Evolutionary conservation across 441 rosid genomes (phyloP), one percentile per base, ranked within the genome.

Genomic region (Euphorbia schlechtendalii): DNA sequence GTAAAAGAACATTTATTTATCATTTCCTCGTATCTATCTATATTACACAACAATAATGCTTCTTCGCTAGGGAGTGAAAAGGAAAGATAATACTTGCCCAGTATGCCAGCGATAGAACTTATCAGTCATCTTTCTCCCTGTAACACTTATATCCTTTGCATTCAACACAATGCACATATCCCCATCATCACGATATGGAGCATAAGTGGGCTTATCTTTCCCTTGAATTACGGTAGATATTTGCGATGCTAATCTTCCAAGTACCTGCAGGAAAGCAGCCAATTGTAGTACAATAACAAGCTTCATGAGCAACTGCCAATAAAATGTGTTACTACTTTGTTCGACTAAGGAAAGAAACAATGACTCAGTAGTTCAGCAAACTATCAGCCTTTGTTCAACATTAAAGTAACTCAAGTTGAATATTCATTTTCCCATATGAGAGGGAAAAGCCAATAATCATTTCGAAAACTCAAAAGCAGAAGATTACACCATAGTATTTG

Each of bases 161-260:
- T 96, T 92, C 72, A 95, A 81, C 76, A 95, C 96, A 68, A 95
- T 77, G 76, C 98, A 96, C 86, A 92, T 86, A 72, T 96, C 99
- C 13, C 97, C 98, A 78, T 92, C 96, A 43, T 96, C 98, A 34
- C 88, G 90, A 80, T 96, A 73, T 24, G 99, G 94, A 56, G 97
- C 73, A 52, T 90, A 92, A 9, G 88, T 96, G 15, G 99, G 98
- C 84, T 92, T 95, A 75, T 95, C 98, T 77, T 95, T 95, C 67
- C 98, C 98, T 77, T 92, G 99, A 70, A 92, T 58, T 69, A 96
- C 96, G 0, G 95, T 92, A 30, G 99, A 81, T 68, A 96, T 72
- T 72, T 92, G 98, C 64, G 99, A 88, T 11, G 99, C 98, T 67
- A 96, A 79, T 77, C 99, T 84, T 64, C 99, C 98, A 51, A 95